Base-by-base conservation (phyloP, 1,139 yeast genomes). In the Taphrina sp. region DNA sequence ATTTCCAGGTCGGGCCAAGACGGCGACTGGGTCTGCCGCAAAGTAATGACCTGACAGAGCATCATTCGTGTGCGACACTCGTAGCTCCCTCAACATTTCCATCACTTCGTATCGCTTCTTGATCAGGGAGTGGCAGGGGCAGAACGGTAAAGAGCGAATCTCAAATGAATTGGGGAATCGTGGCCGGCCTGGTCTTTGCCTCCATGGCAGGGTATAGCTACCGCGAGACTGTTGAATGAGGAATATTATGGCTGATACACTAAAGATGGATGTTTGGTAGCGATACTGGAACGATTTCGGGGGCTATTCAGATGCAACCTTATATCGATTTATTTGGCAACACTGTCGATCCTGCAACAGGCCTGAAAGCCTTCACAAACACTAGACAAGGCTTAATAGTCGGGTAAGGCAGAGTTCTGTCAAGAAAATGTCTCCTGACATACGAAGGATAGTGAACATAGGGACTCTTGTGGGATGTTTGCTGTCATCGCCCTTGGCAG, bases 391-490 rank as follows among this genome's bases (percentile, higher is more conserved):
- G 31, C 12, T 12, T 26, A 7, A 26, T 26, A 7, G 31, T 26
- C 31, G 31, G 31, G n/a, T n/a, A n/a, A n/a, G n/a, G n/a, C n/a
- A n/a, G n/a, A n/a, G n/a, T n/a, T n/a, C n/a, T n/a, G n/a, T n/a
- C n/a, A n/a, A n/a, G n/a, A n/a, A n/a, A n/a, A n/a, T n/a, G n/a
- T n/a, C n/a, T n/a, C n/a, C n/a, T n/a, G n/a, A n/a, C n/a, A n/a
- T n/a, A n/a, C n/a, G n/a, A n/a, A n/a, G 79, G 31, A 76, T 77
- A 58, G 74, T 78, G 62, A 76, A 80, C 19, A 76, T 76, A 51
- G 82, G 82, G 66, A 76, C 80, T 36, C 74, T 77, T 57, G 69
- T 76, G 62, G 81, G 81, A 68, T 79, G 77, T 45, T 58, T 67
- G 24, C 59, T 77, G 74, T 78, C 83, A 56, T 60, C 77, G 72